Evolutionary conservation across 78 protist species (phyloP).

Genomic region (Thecamonas trahens): DNA sequence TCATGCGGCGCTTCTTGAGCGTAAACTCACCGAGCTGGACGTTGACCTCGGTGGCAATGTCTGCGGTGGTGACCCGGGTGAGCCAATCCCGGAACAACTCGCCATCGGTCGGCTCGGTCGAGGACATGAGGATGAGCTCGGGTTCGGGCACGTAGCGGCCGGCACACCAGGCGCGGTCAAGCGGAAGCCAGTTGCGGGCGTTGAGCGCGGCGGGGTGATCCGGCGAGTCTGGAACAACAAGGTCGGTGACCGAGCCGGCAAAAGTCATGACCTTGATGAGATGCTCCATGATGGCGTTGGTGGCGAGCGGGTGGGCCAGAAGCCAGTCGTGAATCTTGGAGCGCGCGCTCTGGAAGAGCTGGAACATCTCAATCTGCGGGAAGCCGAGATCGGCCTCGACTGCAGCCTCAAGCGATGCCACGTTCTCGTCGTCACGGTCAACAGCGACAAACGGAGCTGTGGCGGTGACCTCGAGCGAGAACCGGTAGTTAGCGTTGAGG

Average conservation of each 20-base stretch:
- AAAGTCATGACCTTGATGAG: constrained; percentile 3
- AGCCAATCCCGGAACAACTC: not conserved
- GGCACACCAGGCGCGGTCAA: not conserved
- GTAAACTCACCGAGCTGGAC: not conserved
- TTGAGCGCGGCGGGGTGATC: not conserved
- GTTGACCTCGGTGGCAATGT: constrained; percentile 1
- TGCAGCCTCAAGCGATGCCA: no score
- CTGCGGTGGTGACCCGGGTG: not conserved
- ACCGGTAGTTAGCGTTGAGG: no score
- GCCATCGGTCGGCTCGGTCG: not conserved
- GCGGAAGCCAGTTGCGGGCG: not conserved
- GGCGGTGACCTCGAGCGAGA: no score
- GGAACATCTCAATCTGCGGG: constrained; percentile 9
- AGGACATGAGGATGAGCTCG: not conserved
- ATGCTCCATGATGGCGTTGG: constrained; percentile 8
- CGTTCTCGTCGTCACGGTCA: no score
- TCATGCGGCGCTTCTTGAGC: no score
- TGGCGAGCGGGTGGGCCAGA: not conserved
- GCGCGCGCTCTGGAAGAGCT: constrained; percentile 9
- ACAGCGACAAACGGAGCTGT: no score
- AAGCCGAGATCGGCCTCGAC: constrained; percentile 17
- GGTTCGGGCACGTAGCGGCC: not conserved
- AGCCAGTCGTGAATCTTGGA: not conserved
- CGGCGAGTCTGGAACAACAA: no score
- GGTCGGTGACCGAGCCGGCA: not conserved